These are phyloP conservation scores for Phytophthora foliorum DNA, from an alignment of 352 stramenopile species.

Conservation along the genomic window DNA sequence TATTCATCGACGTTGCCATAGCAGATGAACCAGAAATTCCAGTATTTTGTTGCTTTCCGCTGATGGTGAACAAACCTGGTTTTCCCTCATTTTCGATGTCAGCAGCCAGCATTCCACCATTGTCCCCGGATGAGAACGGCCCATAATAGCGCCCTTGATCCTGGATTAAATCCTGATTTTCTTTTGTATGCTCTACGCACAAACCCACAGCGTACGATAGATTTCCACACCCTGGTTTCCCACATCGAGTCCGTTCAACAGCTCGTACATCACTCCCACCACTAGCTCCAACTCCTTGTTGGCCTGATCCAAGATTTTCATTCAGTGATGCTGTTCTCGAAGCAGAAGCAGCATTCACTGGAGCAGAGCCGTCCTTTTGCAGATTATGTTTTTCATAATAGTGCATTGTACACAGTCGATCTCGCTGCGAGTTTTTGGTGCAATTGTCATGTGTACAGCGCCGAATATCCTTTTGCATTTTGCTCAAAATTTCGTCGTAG, in stretches of 20 bases:
- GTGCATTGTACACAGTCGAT: constrained; percentile 86
- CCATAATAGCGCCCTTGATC: constrained; percentile 25
- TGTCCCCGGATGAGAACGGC: constrained; percentile 15
- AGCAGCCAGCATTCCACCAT: constrained; percentile 9
- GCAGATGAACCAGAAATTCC: constrained; percentile 19
- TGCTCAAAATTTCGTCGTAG: constrained; percentile 75
- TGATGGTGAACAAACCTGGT: constrained; percentile 31
- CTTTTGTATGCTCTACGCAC: constrained; percentile 62
- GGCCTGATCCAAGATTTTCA: constrained; percentile 14
- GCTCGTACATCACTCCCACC: constrained; percentile 36
- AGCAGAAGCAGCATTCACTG: neutral
- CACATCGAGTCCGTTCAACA: constrained; percentile 43
- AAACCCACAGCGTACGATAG: constrained; percentile 57
- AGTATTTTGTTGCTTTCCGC: constrained; percentile 29
- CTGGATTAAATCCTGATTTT: constrained; percentile 29
- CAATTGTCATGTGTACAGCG: constrained; percentile 81
- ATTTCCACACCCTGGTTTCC: constrained; percentile 49
- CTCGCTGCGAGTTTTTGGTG: constrained; percentile 89
- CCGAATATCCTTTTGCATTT: constrained; percentile 82
- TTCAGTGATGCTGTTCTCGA: neutral
- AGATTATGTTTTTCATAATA: constrained; percentile 82
- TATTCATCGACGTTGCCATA: constrained; percentile 12
- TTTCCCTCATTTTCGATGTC: constrained; percentile 43
- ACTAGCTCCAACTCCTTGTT: constrained; percentile 3
- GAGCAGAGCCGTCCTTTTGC: constrained; percentile 29